phyloP scores from a whole-genome alignment of 2,329 filamentous ascomycete species.

The Calonectria honghensis region DNA sequence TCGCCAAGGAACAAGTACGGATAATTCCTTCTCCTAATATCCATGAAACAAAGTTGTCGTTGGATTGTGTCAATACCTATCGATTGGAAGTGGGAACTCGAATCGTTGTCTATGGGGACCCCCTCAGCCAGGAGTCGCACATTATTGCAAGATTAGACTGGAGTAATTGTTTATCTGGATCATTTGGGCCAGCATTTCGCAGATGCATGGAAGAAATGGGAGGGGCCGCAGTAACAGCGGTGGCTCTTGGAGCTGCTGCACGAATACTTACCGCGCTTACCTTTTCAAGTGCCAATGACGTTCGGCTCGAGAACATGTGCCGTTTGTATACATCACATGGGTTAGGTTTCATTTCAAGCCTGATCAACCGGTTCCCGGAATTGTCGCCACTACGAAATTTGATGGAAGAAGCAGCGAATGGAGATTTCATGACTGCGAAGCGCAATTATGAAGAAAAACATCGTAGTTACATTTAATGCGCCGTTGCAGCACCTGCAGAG shows the following conservation, averaged over 20 bases:
- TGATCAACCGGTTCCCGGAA: not conserved
- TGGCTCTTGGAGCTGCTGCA: not conserved
- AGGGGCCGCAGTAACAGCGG: not conserved
- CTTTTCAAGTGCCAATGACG: not conserved
- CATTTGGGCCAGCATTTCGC: not conserved
- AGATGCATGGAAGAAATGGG: not conserved
- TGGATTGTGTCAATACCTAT: not conserved
- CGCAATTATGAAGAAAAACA: not conserved
- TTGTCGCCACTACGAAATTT: not conserved
- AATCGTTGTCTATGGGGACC: not conserved
- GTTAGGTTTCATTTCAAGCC: not conserved
- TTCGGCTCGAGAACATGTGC: not conserved
- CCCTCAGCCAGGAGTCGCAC: not conserved
- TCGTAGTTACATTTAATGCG: not conserved
- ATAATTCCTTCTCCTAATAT: not conserved
- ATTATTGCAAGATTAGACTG: not conserved
- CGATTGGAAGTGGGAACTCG: not conserved
- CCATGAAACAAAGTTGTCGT: not conserved
- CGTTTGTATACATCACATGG: not conserved
- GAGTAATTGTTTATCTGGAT: not conserved
- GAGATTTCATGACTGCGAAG: not conserved
- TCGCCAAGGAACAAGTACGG: not conserved
- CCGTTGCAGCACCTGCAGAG: not conserved
- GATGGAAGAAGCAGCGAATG: not conserved
- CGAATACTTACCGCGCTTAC: not conserved